Evolutionary conservation across 2,329 filamentous ascomycete genomes (phyloP).

Genomic region (Aquanectria penicillioides): DNA sequence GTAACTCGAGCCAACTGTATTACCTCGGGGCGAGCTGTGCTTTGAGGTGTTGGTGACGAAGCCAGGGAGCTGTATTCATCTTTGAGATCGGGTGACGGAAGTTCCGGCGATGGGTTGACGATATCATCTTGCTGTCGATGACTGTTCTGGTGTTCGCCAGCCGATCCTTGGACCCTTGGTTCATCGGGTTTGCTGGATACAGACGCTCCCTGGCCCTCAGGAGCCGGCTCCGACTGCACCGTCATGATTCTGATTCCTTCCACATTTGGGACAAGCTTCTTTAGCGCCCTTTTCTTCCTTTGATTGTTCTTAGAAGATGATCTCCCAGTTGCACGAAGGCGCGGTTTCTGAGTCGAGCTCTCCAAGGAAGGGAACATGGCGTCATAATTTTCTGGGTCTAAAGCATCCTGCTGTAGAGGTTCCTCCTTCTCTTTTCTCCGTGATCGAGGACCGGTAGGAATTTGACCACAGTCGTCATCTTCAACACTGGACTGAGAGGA

Average conservation of each 20-base stretch:
- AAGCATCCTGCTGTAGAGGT: constrained; percentile 3
- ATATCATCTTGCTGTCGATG: not conserved
- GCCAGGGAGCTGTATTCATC: not conserved
- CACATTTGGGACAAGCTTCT: not conserved
- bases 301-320: not conserved
- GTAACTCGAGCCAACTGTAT: not conserved
- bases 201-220: not conserved
- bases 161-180: not conserved
- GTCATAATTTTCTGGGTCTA: constrained; percentile 36
- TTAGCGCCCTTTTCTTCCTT: not conserved
- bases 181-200: not conserved
- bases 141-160: not conserved
- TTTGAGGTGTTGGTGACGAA: not conserved
- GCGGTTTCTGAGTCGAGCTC: not conserved
- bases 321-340: not conserved
- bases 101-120: no score
- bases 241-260: not conserved
- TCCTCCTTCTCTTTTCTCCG: not conserved
- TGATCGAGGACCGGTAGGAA: not conserved
- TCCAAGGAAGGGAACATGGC: constrained; percentile 37
- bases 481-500: not conserved
- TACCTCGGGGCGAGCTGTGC: not conserved
- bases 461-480: not conserved
- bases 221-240: not conserved
- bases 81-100: no score